Conservation (phyloP, 2,329 filamentous ascomycete genomes). For the Monascus ruber region DNA sequence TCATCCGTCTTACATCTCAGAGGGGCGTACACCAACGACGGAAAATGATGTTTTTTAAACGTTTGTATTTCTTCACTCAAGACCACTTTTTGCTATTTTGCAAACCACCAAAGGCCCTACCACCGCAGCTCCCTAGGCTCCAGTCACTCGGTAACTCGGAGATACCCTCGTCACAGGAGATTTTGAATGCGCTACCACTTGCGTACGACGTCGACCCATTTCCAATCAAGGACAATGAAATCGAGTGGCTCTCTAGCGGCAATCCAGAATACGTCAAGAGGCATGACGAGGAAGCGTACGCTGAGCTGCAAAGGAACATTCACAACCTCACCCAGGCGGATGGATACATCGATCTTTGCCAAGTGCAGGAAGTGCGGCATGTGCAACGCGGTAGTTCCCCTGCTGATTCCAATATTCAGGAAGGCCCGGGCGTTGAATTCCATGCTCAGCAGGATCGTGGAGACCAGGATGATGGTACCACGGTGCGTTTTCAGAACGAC, state of each 20-base stretch:
- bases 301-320: conserved; percentile 47
- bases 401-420: conserved; percentile 42
- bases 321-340: conserved; percentile 50
- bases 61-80: conserved; percentile 54
- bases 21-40: conserved; percentile 47
- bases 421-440: conserved; percentile 46
- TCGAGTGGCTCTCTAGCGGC: conserved; percentile 45
- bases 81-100: conserved; percentile 54
- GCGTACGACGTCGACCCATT: conserved; percentile 54
- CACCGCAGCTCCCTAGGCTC: conserved; percentile 48
- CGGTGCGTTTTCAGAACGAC: conserved; percentile 43
- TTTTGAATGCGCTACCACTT: conserved; percentile 47
- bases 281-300: conserved; percentile 48
- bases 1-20: conserved; percentile 54
- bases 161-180: conserved; percentile 44
- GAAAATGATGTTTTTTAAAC: conserved; percentile 53
- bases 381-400: conserved; percentile 40
- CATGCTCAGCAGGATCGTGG: conserved; percentile 38
- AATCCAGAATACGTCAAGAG: conserved; percentile 35
- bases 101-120: conserved; percentile 47
- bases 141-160: conserved; percentile 30
- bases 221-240: conserved; percentile 40
- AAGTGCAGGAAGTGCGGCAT: conserved; percentile 46
- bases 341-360: conserved; percentile 51
- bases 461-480: conserved; percentile 41